A percentile compares a stretch with the other conserved stretches of the same genome.
phyloP scores from a whole-genome alignment of 73 alveolate genomes.

The Diophrys sp. region DNA sequence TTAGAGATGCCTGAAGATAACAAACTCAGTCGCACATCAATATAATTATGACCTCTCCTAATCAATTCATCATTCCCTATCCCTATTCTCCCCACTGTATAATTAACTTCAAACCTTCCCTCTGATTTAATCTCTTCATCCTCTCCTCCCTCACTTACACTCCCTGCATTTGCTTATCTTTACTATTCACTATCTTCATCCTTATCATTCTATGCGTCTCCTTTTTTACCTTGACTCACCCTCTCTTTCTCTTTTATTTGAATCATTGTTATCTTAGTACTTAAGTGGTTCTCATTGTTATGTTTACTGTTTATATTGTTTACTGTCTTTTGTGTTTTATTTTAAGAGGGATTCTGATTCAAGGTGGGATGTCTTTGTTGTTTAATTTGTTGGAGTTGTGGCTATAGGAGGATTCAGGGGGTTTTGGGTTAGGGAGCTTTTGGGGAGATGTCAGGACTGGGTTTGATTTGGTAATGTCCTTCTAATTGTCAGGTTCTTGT shows the following conservation, averaged over 20 bases:
- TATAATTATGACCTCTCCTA: conserved; percentile 27
- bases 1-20: conserved; percentile 27
- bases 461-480: too few relatives aligned
- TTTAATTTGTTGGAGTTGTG: conserved; percentile 6
- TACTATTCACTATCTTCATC: conserved; percentile 28
- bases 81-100: conserved; percentile 54
- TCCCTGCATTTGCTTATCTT: conserved; percentile 19
- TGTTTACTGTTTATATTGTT: conserved; percentile 10
- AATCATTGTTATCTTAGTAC: neutral
- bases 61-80: conserved; percentile 42
- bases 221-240: neutral
- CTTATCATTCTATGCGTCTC: conserved; percentile 20
- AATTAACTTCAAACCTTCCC: conserved; percentile 48
- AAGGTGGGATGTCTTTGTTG: conserved; percentile 24
- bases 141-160: conserved; percentile 24
- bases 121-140: conserved; percentile 23
- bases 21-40: conserved; percentile 44
- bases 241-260: conserved; percentile 11
- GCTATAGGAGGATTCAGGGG: neutral
- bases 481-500: too few relatives aligned
- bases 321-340: conserved; percentile 42
- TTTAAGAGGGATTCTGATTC: conserved; percentile 47
- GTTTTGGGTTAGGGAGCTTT: too few relatives aligned
- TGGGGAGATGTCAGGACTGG: too few relatives aligned
- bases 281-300: neutral